A percentile compares a stretch with the other conserved stretches of the same genome.
These are phyloP conservation scores for Phytophthora pinifolia DNA, from an alignment of 352 stramenopile species.

Conservation along the genomic window DNA sequence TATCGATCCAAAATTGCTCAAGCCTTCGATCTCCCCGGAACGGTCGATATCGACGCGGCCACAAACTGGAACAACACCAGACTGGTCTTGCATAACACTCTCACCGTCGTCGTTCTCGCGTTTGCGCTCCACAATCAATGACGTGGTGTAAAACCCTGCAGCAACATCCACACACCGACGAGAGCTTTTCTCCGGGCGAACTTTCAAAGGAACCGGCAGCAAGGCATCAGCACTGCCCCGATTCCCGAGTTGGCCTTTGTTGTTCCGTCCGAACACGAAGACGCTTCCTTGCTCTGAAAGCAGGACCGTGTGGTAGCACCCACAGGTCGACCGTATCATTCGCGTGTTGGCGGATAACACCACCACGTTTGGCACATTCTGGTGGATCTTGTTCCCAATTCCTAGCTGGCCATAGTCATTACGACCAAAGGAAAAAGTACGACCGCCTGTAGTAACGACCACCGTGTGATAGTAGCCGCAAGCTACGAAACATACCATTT, in stretches of 20 bases:
- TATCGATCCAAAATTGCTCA: conserved; percentile 90
- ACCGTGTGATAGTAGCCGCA: conserved; percentile 88
- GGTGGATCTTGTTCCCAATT: conserved; percentile 83
- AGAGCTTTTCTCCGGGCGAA: conserved; percentile 78
- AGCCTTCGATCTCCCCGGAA: conserved; percentile 81
- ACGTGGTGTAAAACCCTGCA: conserved; percentile 88
- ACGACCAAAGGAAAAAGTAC: conserved; percentile 78
- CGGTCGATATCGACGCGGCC: conserved; percentile 86
- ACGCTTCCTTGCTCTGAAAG: conserved; percentile 84
- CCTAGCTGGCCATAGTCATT: conserved; percentile 90
- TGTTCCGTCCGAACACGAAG: conserved; percentile 87
- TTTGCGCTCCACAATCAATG: conserved; percentile 82
- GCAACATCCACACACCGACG: conserved; percentile 80
- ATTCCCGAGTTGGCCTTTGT: conserved; percentile 89
- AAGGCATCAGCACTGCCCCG: conserved; percentile 80
- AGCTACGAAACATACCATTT: conserved; percentile 78
- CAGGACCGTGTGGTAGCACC: conserved; percentile 86
- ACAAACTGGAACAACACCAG: conserved; percentile 63
- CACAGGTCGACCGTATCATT: conserved; percentile 77
- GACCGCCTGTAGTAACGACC: conserved; percentile 61
- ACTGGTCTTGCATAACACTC: conserved; percentile 58
- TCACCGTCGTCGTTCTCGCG: conserved; percentile 82
- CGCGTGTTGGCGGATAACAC: conserved; percentile 65
- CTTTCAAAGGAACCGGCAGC: conserved; percentile 78
- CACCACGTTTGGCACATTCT: conserved; percentile 73